Evolutionary conservation across 805 yeast genomes (phyloP), one percentile per base, ranked within the genome.

Genomic region (Suhomyces sp.): DNA sequence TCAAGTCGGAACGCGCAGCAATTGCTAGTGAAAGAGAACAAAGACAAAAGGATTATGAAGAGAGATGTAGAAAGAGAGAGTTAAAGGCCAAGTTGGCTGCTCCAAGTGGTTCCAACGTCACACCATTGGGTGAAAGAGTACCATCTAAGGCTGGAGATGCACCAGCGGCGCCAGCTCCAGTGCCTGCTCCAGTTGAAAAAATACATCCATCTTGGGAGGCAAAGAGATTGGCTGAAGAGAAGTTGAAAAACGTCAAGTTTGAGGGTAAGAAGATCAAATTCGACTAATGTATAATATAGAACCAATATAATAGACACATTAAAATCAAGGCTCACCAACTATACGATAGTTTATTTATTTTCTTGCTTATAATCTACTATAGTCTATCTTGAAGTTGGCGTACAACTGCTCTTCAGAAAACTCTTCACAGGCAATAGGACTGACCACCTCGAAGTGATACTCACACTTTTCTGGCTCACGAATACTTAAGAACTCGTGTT

Each of bases 141-240:
- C 25, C 50, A 24, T 29, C 21, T 20, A n/a, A 21, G 17, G 49
- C 15, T 6, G 33, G 31, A 5, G 43, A 12, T 1, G 47, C 12
- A 6, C 50, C 53, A 10, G 37, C 56, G 21, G 46, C 21, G 9
- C 43, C 52, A 1, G 52, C 52, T 4, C 46, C 44, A 13, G 56
- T 48, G 8, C 52, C 22, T 4, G 21, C 22, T 17, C 22, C 25
- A 6, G 12, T 6, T 5, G 53, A 49, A 29, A 52, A 53, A 37
- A 51, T 87, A 57, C 99, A 94, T 80, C 99, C 99, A n/a, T 94
- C 99, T 2, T 94, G 99, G 99, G 85, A 82, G 60, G 99, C 99
- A 20, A 89, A 88, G 73, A 83, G 81, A 72, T 70, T 80, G 56
- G 88, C 84, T 24, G 87, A 88, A 62, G 87, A 86, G 58, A 81